A percentile compares a stretch with the other conserved stretches of the same genome.
Evolutionary conservation across 2,329 filamentous ascomycete genomes (phyloP).

Genomic region (Colletotrichum theobromicola): DNA sequence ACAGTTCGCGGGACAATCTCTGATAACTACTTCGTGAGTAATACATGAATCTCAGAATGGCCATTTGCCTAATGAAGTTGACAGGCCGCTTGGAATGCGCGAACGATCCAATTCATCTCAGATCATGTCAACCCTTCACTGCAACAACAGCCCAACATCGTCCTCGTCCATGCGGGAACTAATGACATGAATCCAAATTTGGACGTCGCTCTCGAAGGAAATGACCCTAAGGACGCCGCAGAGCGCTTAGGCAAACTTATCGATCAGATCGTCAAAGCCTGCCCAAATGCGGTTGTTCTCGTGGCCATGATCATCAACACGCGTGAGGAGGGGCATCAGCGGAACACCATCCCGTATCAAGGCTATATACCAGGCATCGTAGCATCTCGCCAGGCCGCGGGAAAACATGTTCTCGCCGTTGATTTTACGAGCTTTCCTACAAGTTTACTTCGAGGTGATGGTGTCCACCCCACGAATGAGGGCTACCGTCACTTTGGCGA

Average conservation of each 20-base stretch:
- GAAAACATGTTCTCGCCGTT: conserved; percentile 34
- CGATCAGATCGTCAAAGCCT: conserved; percentile 32
- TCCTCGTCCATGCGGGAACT: conserved; percentile 41
- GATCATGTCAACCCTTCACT: conserved; percentile 35
- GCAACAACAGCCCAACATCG: conserved; percentile 36
- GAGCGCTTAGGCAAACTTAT: conserved; percentile 35
- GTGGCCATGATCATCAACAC: conserved; percentile 39
- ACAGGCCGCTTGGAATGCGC: conserved; percentile 40
- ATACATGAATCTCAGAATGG: neutral
- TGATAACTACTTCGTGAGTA: conserved; percentile 36
- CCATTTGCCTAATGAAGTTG: no score
- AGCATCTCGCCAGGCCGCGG: conserved; percentile 25
- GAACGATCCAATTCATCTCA: conserved; percentile 40
- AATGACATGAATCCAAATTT: conserved; percentile 40
- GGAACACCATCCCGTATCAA: conserved; percentile 31
- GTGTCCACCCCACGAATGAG: conserved; percentile 36
- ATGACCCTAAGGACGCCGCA: conserved; percentile 31
- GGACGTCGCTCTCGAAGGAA: conserved; percentile 32
- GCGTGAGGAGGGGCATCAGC: conserved; percentile 27
- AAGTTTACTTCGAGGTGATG: conserved; percentile 22
- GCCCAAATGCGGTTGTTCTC: conserved; percentile 37
- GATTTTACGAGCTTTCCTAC: conserved; percentile 35
- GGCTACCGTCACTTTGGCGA: conserved; percentile 39
- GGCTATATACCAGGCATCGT: conserved; percentile 33
- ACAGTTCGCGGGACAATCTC: conserved; percentile 29